Evolutionary conservation across 805 yeast species (phyloP).

Genomic region (Candida glaebosa): DNA sequence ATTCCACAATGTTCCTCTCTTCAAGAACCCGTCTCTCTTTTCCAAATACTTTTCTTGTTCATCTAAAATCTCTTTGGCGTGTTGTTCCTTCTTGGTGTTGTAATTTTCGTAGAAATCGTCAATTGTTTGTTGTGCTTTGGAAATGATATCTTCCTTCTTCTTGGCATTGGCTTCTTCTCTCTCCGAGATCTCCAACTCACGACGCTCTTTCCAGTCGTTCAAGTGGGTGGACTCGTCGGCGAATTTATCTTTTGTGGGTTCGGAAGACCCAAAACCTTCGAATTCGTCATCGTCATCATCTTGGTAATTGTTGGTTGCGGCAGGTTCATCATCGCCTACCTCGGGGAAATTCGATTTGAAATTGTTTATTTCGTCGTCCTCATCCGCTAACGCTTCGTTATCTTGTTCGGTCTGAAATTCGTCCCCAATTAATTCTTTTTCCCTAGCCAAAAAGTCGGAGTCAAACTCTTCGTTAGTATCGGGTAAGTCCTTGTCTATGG

Average conservation of each 20-base stretch:
- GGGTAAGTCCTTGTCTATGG: slow-evolving; percentile 27
- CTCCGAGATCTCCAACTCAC: slow-evolving; percentile 72
- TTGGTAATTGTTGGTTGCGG: slow-evolving; percentile 23
- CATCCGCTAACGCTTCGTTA: slow-evolving; percentile 40
- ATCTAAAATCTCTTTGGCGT: slow-evolving; percentile 55
- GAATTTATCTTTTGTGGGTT: slow-evolving; percentile 10
- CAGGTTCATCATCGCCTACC: slow-evolving; percentile 33
- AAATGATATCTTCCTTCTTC: slow-evolving; percentile 62
- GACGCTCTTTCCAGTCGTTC: slow-evolving; percentile 76
- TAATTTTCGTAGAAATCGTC: slow-evolving; percentile 93
- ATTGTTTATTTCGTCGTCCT: slow-evolving; percentile 48
- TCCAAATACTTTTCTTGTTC: slow-evolving; percentile 71
- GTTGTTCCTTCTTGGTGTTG: slow-evolving; percentile 75
- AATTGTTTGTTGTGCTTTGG: slow-evolving; percentile 75
- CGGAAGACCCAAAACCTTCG: slow-evolving; percentile 12
- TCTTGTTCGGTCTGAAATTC: slow-evolving; percentile 69
- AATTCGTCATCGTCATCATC: slow-evolving; percentile 43
- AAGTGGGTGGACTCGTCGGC: slow-evolving; percentile 49
- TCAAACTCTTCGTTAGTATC: slow-evolving; percentile 31
- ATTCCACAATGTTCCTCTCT: slow-evolving; percentile 55
- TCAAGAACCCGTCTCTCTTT: slow-evolving; percentile 65
- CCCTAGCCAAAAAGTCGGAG: slow-evolving; percentile 64
- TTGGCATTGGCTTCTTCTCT: slow-evolving; percentile 70
- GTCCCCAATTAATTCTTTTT: slow-evolving; percentile 64
- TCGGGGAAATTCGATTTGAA: slow-evolving; percentile 67